These are phyloP conservation scores for Lepidium sativum DNA, from an alignment of 345 rosid genomes.

Conservation along the genomic window DNA sequence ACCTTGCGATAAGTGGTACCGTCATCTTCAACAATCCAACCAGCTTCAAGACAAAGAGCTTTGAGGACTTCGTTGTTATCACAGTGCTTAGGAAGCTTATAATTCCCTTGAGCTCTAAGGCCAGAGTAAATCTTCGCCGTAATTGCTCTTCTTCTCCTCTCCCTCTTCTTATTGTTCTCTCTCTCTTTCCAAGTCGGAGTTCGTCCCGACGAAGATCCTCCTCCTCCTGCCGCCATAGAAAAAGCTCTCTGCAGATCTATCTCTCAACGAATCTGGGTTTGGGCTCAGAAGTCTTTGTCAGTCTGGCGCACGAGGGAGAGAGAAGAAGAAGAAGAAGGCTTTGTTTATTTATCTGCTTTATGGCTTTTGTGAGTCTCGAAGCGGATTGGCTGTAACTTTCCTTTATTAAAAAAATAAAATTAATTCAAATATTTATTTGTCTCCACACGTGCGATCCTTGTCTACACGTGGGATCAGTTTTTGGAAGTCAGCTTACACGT, in stretches of 20 bases:
- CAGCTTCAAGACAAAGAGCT: slow-evolving; percentile 85
- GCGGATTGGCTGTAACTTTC: slow-evolving; percentile 20
- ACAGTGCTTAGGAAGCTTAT: slow-evolving; percentile 87
- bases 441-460: slow-evolving; percentile 25
- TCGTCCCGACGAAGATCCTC: slow-evolving; percentile 42
- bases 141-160: slow-evolving; percentile 83
- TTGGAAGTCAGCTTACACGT: slow-evolving; percentile 27
- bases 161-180: slow-evolving; percentile 90
- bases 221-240: slow-evolving; percentile 35
- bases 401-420: neutral
- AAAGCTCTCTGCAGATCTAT: slow-evolving; percentile 27
- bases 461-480: slow-evolving; percentile 4
- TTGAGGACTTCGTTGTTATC: slow-evolving; percentile 95
- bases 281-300: slow-evolving; percentile 12
- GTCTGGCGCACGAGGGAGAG: slow-evolving; percentile 24
- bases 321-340: neutral
- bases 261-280: neutral
- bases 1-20: slow-evolving; percentile 97
- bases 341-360: neutral
- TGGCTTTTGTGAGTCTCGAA: neutral
- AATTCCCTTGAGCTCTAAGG: slow-evolving; percentile 80
- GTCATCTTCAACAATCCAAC: slow-evolving; percentile 91
- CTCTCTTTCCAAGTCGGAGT: slow-evolving; percentile 95
- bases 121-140: slow-evolving; percentile 92
- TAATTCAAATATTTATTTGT: neutral